A percentile compares a stretch with the other conserved stretches of the same genome.
Conservation (phyloP, 192 early-diverging fungal genomes). For the Gigaspora rosea region DNA sequence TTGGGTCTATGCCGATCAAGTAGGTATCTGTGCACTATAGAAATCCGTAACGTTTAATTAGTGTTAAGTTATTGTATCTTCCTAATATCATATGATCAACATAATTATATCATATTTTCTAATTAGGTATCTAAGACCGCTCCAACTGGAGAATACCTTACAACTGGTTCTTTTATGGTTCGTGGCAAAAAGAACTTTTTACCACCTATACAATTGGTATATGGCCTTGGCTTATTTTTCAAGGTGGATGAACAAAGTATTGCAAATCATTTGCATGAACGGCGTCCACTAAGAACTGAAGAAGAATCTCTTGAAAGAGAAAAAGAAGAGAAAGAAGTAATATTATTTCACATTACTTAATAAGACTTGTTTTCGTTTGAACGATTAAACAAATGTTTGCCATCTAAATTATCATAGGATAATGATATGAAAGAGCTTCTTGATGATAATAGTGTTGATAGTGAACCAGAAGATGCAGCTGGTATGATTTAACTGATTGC, state of each 20-base stretch:
- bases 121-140: constrained; percentile 78
- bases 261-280: constrained; percentile 74
- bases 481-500: no score
- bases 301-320: constrained; percentile 8
- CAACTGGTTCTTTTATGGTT: constrained; percentile 91
- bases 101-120: no score
- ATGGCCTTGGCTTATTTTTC: constrained; percentile 96
- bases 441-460: no score
- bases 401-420: no score
- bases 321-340: constrained; percentile 4
- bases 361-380: neutral
- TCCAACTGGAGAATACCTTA: constrained; percentile 88
- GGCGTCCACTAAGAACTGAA: constrained; percentile 48
- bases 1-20: constrained; percentile 88
- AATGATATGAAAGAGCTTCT: no score
- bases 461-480: no score
- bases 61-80: neutral
- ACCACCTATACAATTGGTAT: constrained; percentile 90
- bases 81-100: neutral
- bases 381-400: neutral
- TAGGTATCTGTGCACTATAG: neutral
- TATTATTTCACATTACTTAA: neutral
- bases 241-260: constrained; percentile 81
- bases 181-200: constrained; percentile 92
- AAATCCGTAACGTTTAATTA: no score